These are phyloP conservation scores for Penicillium soppii DNA, from an alignment of 495 filamentous ascomycete species.

Conservation along the genomic window DNA sequence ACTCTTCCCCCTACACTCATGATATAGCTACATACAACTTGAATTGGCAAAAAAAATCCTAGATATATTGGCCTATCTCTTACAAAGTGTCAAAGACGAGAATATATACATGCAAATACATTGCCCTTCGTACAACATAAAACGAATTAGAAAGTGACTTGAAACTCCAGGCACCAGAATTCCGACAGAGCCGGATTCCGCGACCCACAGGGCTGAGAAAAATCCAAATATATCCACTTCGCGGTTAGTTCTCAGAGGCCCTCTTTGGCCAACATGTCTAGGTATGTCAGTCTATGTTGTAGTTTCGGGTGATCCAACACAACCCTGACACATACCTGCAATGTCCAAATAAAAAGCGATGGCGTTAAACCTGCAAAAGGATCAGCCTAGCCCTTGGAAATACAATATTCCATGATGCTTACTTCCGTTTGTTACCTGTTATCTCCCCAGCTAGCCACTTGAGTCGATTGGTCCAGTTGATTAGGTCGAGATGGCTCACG, in stretches of 20 bases:
- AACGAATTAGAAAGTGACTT: not conserved
- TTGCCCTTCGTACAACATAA: too few species aligned
- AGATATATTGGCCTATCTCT: too few species aligned
- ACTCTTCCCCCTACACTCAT: too few species aligned
- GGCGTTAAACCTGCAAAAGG: conserved; percentile 68
- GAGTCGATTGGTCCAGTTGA: conserved; percentile 91
- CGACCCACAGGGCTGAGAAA: not conserved
- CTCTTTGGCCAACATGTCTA: conserved; percentile 17
- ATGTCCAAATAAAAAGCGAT: conserved; percentile 94
- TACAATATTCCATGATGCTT: not conserved
- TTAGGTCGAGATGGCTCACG: conserved; percentile 88
- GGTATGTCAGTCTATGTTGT: not conserved
- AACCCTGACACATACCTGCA: conserved; percentile 52
- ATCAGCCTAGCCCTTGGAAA: not conserved
- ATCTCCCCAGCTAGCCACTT: conserved; percentile 67
- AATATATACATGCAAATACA: too few species aligned
- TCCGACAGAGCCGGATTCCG: not conserved
- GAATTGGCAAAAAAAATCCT: too few species aligned
- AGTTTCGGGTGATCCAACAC: not conserved
- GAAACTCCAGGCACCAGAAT: conserved; percentile 13
- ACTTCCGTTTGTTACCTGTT: conserved; percentile 66
- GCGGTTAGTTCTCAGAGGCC: not conserved
- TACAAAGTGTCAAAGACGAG: too few species aligned
- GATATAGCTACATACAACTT: too few species aligned
- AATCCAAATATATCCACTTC: not conserved